Conservation (phyloP, 2,329 filamentous ascomycete species). For the Pseudocercospora cruenta region DNA sequence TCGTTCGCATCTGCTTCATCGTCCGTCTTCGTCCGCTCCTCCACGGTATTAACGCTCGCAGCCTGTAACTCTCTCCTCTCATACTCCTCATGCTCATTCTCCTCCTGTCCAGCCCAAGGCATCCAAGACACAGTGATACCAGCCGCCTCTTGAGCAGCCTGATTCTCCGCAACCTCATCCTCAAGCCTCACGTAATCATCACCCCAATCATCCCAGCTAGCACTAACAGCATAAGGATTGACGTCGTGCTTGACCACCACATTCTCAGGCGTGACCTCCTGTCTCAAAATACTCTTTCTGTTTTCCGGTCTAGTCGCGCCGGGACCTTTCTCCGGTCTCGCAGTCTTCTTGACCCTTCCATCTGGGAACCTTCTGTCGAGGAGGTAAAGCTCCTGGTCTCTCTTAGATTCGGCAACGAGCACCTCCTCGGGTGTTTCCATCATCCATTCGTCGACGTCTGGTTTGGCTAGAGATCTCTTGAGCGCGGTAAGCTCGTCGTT, state of each 20-base stretch:
- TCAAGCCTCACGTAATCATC: constrained; percentile 18
- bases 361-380: constrained; percentile 20
- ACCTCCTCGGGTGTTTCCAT: not conserved
- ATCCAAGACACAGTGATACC: constrained; percentile 12
- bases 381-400: constrained; percentile 7
- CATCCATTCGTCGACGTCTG: not conserved
- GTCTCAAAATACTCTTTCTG: constrained; percentile 23
- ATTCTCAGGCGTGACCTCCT: constrained; percentile 32
- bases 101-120: constrained; percentile 11
- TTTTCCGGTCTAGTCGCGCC: not conserved
- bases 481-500: constrained; percentile 5
- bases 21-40: not conserved
- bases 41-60: not conserved
- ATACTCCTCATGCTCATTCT: constrained; percentile 10
- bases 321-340: constrained; percentile 22
- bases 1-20: not conserved
- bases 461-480: not conserved
- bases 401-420: constrained; percentile 9
- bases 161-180: constrained; percentile 24
- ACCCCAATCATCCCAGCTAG: constrained; percentile 10
- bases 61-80: not conserved
- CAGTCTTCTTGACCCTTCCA: constrained; percentile 14
- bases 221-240: constrained; percentile 6
- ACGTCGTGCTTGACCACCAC: constrained; percentile 15
- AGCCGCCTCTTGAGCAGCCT: constrained; percentile 18